Evolutionary conservation across 1,284 basidiomycete genomes (phyloP).

Genomic region (Sphagnurus paluster): DNA sequence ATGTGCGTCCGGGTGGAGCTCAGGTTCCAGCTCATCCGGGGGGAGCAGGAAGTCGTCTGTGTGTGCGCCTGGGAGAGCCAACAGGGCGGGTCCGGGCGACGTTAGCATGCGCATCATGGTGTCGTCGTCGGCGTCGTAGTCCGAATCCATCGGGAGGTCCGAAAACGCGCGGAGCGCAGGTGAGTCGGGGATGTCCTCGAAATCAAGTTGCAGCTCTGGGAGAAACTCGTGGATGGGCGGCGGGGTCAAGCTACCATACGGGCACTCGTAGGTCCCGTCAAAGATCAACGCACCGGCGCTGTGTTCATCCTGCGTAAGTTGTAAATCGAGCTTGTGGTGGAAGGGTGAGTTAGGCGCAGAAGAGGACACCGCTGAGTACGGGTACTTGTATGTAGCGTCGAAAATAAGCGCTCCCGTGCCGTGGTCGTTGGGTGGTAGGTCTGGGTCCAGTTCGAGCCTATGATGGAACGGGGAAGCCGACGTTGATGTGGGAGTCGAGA

Average conservation of each 20-base stretch:
- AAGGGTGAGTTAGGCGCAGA: too few species aligned
- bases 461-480: constrained; percentile 11
- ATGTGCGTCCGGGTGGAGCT: constrained; percentile 30
- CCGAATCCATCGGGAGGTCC: constrained; percentile 8
- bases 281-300: too few species aligned
- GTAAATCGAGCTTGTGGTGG: too few species aligned
- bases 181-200: constrained; percentile 16
- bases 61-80: constrained; percentile 19
- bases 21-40: constrained; percentile 31
- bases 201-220: constrained; percentile 15
- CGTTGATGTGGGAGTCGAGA: constrained; percentile 14
- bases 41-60: constrained; percentile 13
- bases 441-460: constrained; percentile 4
- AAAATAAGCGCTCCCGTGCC: constrained; percentile 5
- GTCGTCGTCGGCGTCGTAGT: constrained; percentile 8
- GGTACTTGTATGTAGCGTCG: constrained; percentile 8
- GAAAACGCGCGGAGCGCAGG: constrained; percentile 18
- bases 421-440: neutral
- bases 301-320: too few species aligned
- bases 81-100: constrained; percentile 13
- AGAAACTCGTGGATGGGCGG: constrained; percentile 3
- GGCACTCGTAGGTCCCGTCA: constrained; percentile 8
- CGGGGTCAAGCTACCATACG: neutral
- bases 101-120: neutral
- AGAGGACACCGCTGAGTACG: neutral